These are phyloP conservation scores for Nakazawaea laoshanensis DNA, from an alignment of 805 yeast species.

Conservation along the genomic window DNA sequence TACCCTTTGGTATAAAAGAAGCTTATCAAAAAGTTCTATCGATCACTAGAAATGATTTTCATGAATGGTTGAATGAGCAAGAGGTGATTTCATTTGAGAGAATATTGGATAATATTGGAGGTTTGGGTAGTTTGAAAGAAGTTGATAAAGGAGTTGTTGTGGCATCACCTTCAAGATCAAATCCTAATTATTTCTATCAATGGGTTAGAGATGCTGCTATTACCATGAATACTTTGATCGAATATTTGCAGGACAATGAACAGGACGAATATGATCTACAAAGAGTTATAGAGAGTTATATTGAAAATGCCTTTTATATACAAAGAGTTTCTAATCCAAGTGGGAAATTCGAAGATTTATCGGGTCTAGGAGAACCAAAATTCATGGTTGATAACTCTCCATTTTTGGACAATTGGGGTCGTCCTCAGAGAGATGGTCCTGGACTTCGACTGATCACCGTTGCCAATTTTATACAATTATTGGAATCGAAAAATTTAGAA, in stretches of 20 bases:
- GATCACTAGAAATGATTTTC: conserved; percentile 24
- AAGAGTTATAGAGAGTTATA: conserved; percentile 44
- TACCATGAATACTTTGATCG: conserved; percentile 57
- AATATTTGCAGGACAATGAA: conserved; percentile 37
- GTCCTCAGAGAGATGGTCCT: conserved; percentile 96
- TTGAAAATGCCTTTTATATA: conserved; percentile 45
- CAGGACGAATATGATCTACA: conserved; percentile 15
- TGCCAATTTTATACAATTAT: conserved; percentile 40
- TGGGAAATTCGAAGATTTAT: conserved; percentile 45
- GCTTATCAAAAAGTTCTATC: neutral
- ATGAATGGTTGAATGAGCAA: conserved; percentile 41
- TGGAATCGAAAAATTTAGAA: conserved; percentile 22
- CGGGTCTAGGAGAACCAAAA: conserved; percentile 87
- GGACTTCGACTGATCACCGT: conserved; percentile 67
- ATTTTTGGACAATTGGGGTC: conserved; percentile 72
- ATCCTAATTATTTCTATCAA: conserved; percentile 81
- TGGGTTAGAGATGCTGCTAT: conserved; percentile 92
- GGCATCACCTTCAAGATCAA: conserved; percentile 68
- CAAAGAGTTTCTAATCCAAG: conserved; percentile 66
- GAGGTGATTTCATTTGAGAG: conserved; percentile 31
- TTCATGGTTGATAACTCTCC: conserved; percentile 58
- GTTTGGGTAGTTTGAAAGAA: conserved; percentile 22
- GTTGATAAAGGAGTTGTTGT: conserved; percentile 65
- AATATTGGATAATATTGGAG: conserved; percentile 50
- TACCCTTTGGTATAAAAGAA: too few relatives aligned